Evolutionary conservation across 441 rosid species (phyloP).

Genomic region (Populus tomentosa): DNA sequence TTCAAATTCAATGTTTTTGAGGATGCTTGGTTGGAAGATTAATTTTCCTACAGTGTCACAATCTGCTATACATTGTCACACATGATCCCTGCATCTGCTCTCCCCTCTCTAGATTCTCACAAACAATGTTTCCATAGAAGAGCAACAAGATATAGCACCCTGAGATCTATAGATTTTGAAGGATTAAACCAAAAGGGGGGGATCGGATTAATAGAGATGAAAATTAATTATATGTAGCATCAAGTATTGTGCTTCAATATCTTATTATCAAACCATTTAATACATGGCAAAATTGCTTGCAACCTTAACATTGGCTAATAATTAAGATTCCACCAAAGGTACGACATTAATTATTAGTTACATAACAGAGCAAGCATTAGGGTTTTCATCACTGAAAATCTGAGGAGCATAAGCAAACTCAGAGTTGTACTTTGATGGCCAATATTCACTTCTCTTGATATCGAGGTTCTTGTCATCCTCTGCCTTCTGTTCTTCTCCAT

Average conservation of each 20-base stretch:
- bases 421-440: slow-evolving; percentile 36
- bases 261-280: not conserved
- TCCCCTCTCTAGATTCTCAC: too few species aligned
- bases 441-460: slow-evolving; percentile 46
- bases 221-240: not conserved
- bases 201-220: not conserved
- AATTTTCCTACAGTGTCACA: too few species aligned
- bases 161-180: not conserved
- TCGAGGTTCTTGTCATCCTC: slow-evolving; percentile 40
- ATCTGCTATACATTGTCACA: too few species aligned
- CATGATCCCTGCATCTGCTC: too few species aligned
- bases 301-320: not conserved
- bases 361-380: slow-evolving; percentile 82
- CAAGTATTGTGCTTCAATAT: not conserved
- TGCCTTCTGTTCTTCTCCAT: slow-evolving; percentile 12
- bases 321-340: not conserved
- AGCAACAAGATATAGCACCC: too few species aligned
- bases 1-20: too few species aligned
- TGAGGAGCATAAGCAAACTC: slow-evolving; percentile 65
- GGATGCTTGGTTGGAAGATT: too few species aligned
- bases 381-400: slow-evolving; percentile 87
- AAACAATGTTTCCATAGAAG: too few species aligned
- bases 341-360: slow-evolving; percentile 17
- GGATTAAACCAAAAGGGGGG: too few species aligned
- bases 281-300: not conserved